Conservation (phyloP, 2,329 filamentous ascomycete species). For the Colletotrichum graminicola region DNA sequence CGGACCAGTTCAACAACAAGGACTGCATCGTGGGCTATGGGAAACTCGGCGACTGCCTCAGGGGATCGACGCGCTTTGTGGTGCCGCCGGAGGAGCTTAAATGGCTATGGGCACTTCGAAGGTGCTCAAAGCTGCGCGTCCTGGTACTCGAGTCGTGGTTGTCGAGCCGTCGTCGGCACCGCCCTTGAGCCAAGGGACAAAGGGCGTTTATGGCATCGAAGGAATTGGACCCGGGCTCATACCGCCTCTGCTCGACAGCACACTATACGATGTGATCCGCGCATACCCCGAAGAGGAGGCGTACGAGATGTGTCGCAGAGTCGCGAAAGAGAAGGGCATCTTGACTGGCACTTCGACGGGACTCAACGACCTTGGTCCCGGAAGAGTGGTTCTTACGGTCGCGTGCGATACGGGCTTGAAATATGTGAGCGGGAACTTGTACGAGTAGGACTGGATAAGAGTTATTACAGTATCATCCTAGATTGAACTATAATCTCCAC, state of each 20-base stretch:
- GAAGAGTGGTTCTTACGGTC: conserved; percentile 33
- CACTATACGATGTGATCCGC: conserved; percentile 26
- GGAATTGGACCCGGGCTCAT: conserved; percentile 24
- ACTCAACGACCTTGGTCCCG: conserved; percentile 21
- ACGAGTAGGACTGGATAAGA: neutral
- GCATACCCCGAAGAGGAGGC: conserved; percentile 24
- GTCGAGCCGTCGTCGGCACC: conserved; percentile 29
- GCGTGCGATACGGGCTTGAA: conserved; percentile 37
- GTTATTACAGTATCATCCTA: neutral
- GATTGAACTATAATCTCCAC: too few species aligned
- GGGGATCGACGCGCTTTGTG: conserved; percentile 41
- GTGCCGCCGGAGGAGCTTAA: conserved; percentile 37
- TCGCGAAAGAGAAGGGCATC: conserved; percentile 33
- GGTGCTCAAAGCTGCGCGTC: conserved; percentile 11
- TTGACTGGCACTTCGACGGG: conserved; percentile 28
- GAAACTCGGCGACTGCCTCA: conserved; percentile 28
- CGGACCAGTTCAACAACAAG: conserved; percentile 40
- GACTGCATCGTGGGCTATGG: conserved; percentile 38
- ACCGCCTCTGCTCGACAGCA: conserved; percentile 17
- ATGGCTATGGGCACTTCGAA: conserved; percentile 38
- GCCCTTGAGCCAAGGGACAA: conserved; percentile 4
- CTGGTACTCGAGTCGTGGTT: conserved; percentile 10
- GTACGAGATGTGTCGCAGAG: conserved; percentile 31
- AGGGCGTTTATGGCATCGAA: conserved; percentile 26
- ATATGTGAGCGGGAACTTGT: conserved; percentile 23